Percentiles rank a stretch among this genome's conserved stretches.
phyloP scores from a whole-genome alignment of 2,329 filamentous ascomycete genomes.

The Phaeosphaeriaceae sp. region DNA sequence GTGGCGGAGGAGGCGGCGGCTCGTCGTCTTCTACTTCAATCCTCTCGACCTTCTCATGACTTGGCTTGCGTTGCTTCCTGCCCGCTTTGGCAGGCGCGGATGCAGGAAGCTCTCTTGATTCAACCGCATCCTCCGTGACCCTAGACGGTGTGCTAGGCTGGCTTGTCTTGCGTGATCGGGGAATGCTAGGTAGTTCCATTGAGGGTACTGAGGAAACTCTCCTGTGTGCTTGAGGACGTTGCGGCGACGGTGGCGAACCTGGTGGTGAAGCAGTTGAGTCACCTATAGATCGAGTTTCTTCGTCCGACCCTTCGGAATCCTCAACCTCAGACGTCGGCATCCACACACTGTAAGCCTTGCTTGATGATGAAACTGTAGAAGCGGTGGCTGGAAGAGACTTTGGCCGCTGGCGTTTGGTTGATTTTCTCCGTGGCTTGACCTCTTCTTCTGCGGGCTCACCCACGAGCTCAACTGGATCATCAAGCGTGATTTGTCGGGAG shows the following conservation, averaged over 20 bases:
- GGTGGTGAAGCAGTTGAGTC: slow-evolving; percentile 26
- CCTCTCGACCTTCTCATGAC: slow-evolving; percentile 17
- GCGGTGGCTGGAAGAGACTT: slow-evolving; percentile 30
- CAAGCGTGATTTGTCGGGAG: slow-evolving; percentile 45
- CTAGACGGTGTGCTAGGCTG: slow-evolving; percentile 46
- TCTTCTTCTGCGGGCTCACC: slow-evolving; percentile 23
- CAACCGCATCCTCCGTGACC: slow-evolving; percentile 16
- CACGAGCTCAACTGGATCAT: slow-evolving; percentile 35
- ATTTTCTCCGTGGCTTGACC: slow-evolving; percentile 34
- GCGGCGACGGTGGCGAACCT: slow-evolving; percentile 29
- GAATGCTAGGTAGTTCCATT: slow-evolving; percentile 54
- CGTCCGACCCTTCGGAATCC: slow-evolving; percentile 43
- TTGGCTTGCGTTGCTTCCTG: slow-evolving; percentile 25
- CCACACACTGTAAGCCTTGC: slow-evolving; percentile 58
- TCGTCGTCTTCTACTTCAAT: slow-evolving; percentile 26
- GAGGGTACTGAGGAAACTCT: slow-evolving; percentile 58
- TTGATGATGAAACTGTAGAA: slow-evolving; percentile 29
- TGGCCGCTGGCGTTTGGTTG: slow-evolving; percentile 37
- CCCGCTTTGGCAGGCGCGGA: slow-evolving; percentile 40
- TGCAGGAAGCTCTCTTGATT: slow-evolving; percentile 25
- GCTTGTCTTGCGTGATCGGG: slow-evolving; percentile 52
- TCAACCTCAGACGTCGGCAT: slow-evolving; percentile 52
- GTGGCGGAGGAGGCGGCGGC: slow-evolving; percentile 57
- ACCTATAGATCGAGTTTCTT: slow-evolving; percentile 31
- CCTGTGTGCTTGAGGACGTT: slow-evolving; percentile 49